A percentile compares a stretch with the other conserved stretches of the same genome.
phyloP scores from a whole-genome alignment of 768 basidiomycete species.

The Termitomyces bulborhizus region DNA sequence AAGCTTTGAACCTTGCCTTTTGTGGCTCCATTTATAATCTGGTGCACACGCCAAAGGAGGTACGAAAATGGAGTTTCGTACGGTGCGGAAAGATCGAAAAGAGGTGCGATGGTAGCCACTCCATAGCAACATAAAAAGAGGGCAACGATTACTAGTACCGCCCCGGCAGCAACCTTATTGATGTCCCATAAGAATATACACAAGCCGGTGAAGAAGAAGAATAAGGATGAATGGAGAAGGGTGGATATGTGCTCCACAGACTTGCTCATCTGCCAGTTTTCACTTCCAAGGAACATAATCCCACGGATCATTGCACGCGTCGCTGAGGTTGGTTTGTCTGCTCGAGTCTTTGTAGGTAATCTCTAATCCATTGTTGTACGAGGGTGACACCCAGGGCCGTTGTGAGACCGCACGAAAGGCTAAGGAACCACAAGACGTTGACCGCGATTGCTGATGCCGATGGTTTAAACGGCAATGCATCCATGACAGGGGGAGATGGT shows the following conservation, averaged over 20 bases:
- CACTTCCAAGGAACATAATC: neutral
- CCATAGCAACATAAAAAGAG: neutral
- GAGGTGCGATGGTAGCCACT: constrained; percentile 1
- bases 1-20: neutral
- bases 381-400: constrained; percentile 20
- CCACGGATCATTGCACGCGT: constrained; percentile 1
- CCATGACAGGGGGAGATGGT: neutral
- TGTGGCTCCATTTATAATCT: no score
- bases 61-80: constrained; percentile 4
- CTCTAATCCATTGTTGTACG: constrained; percentile 2
- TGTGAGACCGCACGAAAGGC: constrained; percentile 19
- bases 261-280: neutral
- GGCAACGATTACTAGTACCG: no score
- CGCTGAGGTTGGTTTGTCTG: neutral
- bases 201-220: constrained; percentile 3
- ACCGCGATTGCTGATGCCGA: constrained; percentile 17
- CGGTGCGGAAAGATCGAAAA: neutral
- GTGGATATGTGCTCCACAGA: neutral
- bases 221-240: neutral
- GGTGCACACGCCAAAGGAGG: neutral
- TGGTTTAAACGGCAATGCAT: constrained; percentile 6
- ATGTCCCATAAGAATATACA: neutral
- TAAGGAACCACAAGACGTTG: constrained; percentile 25
- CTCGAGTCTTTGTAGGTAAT: neutral
- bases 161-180: neutral